A percentile compares a stretch with the other conserved stretches of the same genome.
These are phyloP conservation scores for Glebionis coronaria DNA, from an alignment of 129 eudicot species.

Conservation along the genomic window DNA sequence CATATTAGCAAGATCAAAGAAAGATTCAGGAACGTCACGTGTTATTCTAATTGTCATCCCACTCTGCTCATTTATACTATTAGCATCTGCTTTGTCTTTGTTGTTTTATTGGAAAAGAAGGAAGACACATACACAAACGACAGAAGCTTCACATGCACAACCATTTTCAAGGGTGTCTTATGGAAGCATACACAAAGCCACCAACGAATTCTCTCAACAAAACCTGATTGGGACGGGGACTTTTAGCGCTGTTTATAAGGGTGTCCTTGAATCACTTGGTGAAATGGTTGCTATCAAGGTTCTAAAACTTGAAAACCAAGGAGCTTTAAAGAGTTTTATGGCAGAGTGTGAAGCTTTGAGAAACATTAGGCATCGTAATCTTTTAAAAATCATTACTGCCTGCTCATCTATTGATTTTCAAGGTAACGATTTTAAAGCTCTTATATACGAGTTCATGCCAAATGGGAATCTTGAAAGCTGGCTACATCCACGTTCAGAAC, in stretches of 20 bases:
- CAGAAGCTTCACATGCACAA: not conserved
- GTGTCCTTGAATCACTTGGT: constrained; percentile 26
- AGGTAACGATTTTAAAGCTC: constrained; percentile 43
- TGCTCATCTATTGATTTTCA: constrained; percentile 39
- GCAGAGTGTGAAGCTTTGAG: constrained; percentile 40
- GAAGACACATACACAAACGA: constrained; percentile 10
- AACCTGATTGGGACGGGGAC: constrained; percentile 33
- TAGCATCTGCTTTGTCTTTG: constrained; percentile 10
- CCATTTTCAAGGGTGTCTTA: constrained; percentile 32
- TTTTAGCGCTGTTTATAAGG: constrained; percentile 35
- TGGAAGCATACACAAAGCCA: constrained; percentile 34
- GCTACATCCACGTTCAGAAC: constrained; percentile 31
- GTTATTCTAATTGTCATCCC: constrained; percentile 24
- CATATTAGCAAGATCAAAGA: constrained; percentile 26
- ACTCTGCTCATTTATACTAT: constrained; percentile 12
- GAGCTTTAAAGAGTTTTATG: constrained; percentile 36
- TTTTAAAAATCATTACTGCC: constrained; percentile 33
- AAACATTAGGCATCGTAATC: constrained; percentile 38
- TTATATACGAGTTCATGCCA: constrained; percentile 35
- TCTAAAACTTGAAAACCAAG: constrained; percentile 30
- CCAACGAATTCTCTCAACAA: constrained; percentile 29
- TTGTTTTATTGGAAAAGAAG: constrained; percentile 25
- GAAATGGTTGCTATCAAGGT: constrained; percentile 32
- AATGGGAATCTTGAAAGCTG: constrained; percentile 41
- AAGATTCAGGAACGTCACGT: not conserved